phyloP scores from a whole-genome alignment of 2,329 filamentous ascomycete species.

The Penicillium janthinellum region DNA sequence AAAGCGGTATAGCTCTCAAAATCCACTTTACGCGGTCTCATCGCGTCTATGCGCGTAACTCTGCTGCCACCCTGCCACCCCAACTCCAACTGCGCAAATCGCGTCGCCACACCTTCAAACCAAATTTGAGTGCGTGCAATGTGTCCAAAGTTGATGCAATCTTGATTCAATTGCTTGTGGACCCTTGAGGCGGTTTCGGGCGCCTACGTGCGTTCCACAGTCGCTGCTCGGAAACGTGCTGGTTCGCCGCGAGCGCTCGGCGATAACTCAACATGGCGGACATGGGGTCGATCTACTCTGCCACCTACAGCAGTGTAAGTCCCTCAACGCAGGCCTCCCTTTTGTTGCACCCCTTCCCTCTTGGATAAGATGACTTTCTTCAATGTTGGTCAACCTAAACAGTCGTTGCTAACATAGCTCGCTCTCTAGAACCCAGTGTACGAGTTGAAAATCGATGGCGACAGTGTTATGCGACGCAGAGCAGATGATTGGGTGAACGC shows the following conservation, averaged over 20 bases:
- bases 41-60: constrained; percentile 39
- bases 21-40: constrained; percentile 44
- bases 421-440: constrained; percentile 80
- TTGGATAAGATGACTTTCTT: background rate
- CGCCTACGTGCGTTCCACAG: constrained; percentile 17
- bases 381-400: background rate
- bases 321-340: background rate
- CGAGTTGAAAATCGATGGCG: constrained; percentile 82
- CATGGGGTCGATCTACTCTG: constrained; percentile 59
- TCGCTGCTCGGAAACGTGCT: constrained; percentile 27
- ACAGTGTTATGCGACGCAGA: constrained; percentile 95
- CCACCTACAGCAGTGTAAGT: constrained; percentile 65
- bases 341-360: background rate
- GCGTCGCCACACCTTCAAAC: constrained; percentile 32
- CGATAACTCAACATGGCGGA: constrained; percentile 36
- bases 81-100: constrained; percentile 31
- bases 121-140: constrained; percentile 20
- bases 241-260: constrained; percentile 23
- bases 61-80: constrained; percentile 20
- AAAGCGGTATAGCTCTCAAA: constrained; percentile 29
- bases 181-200: constrained; percentile 15
- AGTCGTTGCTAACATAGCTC: background rate
- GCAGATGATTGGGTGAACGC: constrained; percentile 98
- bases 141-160: constrained; percentile 16
- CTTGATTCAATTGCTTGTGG: constrained; percentile 13